Evolutionary conservation across 2,329 filamentous ascomycete genomes (phyloP).

Genomic region (Beauveria caledonica): DNA sequence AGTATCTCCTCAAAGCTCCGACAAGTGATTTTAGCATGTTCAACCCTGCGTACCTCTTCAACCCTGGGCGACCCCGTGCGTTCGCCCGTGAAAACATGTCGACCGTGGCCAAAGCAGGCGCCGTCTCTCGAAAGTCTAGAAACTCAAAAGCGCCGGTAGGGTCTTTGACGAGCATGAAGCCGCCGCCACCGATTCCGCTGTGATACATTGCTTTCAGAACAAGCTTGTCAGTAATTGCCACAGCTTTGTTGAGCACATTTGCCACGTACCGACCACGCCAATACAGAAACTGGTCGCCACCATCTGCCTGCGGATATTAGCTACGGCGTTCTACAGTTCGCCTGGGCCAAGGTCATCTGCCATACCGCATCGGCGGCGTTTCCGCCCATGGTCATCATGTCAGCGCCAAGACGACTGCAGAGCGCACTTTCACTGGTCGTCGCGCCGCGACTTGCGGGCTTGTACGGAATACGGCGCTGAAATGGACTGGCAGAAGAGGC

Average conservation of each 20-base stretch:
- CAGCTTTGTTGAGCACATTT: constrained; percentile 49
- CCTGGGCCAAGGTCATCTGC: constrained; percentile 26
- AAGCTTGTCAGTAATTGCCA: constrained; percentile 22
- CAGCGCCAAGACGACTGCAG: constrained; percentile 51
- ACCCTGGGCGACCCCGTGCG: constrained; percentile 35
- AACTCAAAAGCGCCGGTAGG: constrained; percentile 63
- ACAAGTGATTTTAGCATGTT: no score
- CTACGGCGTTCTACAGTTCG: no score
- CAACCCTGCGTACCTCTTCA: neutral
- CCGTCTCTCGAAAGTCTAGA: constrained; percentile 79
- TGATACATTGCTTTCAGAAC: constrained; percentile 56
- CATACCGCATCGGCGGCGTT: constrained; percentile 61
- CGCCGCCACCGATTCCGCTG: constrained; percentile 66
- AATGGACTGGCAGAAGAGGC: neutral
- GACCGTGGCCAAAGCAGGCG: constrained; percentile 67
- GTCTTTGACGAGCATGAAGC: constrained; percentile 64
- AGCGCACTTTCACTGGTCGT: constrained; percentile 52
- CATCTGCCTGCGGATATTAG: neutral
- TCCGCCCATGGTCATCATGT: constrained; percentile 49
- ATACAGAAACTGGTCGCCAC: neutral
- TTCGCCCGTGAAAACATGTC: constrained; percentile 72
- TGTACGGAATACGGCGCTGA: neutral
- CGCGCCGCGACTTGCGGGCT: constrained; percentile 36
- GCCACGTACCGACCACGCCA: neutral
- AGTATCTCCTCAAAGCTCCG: neutral